Conservation (phyloP, 441 rosid species). For the Omphalea diandra region DNA sequence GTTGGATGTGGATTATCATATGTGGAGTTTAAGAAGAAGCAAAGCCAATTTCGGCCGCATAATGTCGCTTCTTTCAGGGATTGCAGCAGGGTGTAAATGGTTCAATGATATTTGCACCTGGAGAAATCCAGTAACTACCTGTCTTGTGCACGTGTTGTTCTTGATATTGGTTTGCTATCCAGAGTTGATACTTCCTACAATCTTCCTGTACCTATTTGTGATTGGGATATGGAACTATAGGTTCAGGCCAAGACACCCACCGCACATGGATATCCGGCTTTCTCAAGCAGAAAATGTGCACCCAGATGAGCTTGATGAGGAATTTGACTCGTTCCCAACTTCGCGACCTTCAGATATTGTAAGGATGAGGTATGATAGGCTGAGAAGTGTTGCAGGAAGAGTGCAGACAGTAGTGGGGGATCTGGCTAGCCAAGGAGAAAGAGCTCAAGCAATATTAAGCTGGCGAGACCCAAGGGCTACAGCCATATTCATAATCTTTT, state of each 20-base stretch:
- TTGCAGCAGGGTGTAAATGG: slow-evolving; percentile 41
- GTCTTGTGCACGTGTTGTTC: slow-evolving; percentile 37
- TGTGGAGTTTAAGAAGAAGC: slow-evolving; percentile 59
- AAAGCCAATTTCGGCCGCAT: slow-evolving; percentile 51
- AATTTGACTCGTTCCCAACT: slow-evolving; percentile 45
- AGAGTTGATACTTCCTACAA: slow-evolving; percentile 31
- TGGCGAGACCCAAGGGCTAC: slow-evolving; percentile 60
- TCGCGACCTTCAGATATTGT: slow-evolving; percentile 29
- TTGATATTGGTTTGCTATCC: slow-evolving; percentile 41
- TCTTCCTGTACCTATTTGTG: slow-evolving; percentile 36
- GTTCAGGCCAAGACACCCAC: slow-evolving; percentile 53
- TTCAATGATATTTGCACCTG: slow-evolving; percentile 47
- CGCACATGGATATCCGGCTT: slow-evolving; percentile 44
- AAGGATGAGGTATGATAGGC: slow-evolving; percentile 50
- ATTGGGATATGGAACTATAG: slow-evolving; percentile 41
- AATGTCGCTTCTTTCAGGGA: slow-evolving; percentile 27
- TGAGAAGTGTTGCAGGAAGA: slow-evolving; percentile 53
- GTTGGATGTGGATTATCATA: slow-evolving; percentile 56
- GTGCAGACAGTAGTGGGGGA: slow-evolving; percentile 41
- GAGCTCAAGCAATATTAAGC: slow-evolving; percentile 37
- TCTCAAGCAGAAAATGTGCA: slow-evolving; percentile 34
- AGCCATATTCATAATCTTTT: slow-evolving; percentile 34
- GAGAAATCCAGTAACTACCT: slow-evolving; percentile 47
- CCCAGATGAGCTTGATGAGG: slow-evolving; percentile 51
- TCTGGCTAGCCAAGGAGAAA: slow-evolving; percentile 46